Percentiles rank a stretch among this genome's conserved stretches.
Conservation (phyloP, 345 rosid species). For the Eucalyptus polyanthemos region DNA sequence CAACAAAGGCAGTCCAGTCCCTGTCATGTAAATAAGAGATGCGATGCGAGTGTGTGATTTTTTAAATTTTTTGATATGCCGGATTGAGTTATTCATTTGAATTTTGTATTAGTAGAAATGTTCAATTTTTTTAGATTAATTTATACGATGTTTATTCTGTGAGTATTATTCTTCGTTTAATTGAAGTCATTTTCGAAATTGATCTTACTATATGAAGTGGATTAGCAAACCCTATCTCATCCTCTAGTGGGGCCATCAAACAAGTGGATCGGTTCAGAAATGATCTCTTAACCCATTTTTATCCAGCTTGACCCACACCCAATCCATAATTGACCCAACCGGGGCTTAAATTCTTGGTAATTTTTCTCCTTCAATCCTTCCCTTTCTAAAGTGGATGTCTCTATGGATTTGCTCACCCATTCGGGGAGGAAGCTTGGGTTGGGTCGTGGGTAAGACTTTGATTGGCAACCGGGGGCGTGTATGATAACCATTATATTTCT, state of each 20-base stretch:
- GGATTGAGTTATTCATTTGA: neutral
- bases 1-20: neutral
- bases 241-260: too few relatives aligned
- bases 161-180: neutral
- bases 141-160: neutral
- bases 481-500: too few relatives aligned
- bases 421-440: neutral
- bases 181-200: neutral
- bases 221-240: too few relatives aligned
- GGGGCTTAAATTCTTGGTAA: neutral
- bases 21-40: neutral
- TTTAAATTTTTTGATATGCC: neutral
- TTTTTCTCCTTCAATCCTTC: neutral
- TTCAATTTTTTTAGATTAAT: too few relatives aligned
- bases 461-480: fast-evolving
- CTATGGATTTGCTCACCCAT: neutral
- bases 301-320: too few relatives aligned
- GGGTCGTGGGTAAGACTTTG: neutral
- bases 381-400: neutral
- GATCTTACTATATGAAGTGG: too few relatives aligned
- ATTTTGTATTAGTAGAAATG: neutral
- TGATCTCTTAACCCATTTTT: too few relatives aligned
- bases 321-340: too few relatives aligned
- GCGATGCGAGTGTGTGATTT: neutral
- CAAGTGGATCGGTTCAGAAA: too few relatives aligned